These are phyloP conservation scores for Neophaeococcomyces aloes DNA, from an alignment of 2,329 filamentous ascomycete genomes.

Conservation along the genomic window DNA sequence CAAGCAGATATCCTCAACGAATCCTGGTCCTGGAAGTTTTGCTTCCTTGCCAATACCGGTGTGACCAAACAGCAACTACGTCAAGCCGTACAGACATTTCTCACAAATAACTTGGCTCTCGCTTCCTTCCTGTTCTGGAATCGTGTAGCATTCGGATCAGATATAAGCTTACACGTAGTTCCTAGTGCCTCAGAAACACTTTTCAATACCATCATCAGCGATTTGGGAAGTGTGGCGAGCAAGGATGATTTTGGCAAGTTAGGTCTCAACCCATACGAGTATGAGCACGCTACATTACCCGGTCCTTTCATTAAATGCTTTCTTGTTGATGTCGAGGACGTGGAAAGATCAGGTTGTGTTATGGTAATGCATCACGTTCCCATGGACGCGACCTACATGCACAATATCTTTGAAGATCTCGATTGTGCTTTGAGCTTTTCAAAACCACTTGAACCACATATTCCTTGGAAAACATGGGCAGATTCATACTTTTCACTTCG, in stretches of 20 bases:
- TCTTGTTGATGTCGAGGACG: constrained; percentile 1
- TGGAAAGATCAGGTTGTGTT: background rate
- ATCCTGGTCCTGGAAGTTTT: constrained; percentile 2
- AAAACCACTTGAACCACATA: constrained; percentile 1
- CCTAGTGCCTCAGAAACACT: background rate
- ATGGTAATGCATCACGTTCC: constrained; percentile 1
- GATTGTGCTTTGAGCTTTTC: constrained; percentile 1
- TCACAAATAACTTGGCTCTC: background rate
- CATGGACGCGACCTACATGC: constrained; percentile 3
- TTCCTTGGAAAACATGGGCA: constrained; percentile 2
- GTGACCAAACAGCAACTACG: background rate
- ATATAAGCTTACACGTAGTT: constrained; percentile 1
- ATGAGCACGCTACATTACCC: background rate
- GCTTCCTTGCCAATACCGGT: background rate
- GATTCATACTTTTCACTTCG: constrained; percentile 4
- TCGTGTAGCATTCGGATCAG: background rate
- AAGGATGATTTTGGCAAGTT: constrained; percentile 3
- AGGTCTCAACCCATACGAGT: constrained; percentile 7
- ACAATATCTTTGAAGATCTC: constrained; percentile 5
- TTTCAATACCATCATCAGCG: background rate
- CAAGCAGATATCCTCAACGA: constrained; percentile 5
- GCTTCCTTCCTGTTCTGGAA: constrained; percentile 3
- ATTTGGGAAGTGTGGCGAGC: background rate
- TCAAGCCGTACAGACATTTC: background rate
- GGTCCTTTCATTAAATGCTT: constrained; percentile 1